Evolutionary conservation across 2,329 filamentous ascomycete species (phyloP).

Genomic region (Cladorrhinum sp.): DNA sequence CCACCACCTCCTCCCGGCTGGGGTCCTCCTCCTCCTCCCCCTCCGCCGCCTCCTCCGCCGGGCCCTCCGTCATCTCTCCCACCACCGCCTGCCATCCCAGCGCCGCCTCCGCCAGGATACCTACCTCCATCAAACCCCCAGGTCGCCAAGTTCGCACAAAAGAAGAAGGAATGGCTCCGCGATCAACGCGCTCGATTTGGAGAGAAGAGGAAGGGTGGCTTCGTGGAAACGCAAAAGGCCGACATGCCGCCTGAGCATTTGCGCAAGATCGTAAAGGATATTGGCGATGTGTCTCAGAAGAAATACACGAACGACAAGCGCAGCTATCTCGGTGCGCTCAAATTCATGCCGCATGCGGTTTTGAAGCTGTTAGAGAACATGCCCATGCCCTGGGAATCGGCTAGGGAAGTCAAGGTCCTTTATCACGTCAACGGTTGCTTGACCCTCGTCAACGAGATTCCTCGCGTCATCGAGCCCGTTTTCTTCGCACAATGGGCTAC

Average conservation of each 20-base stretch:
- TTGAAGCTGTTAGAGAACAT: conserved; percentile 97
- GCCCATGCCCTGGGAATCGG: conserved; percentile 99
- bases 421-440: conserved; percentile 98
- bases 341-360: conserved; percentile 99
- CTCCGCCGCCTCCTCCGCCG: conserved; percentile 50
- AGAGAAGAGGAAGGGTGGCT: conserved; percentile 94
- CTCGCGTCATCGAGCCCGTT: conserved; percentile 93
- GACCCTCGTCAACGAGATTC: conserved; percentile 94
- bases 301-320: conserved; percentile 99
- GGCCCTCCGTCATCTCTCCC: conserved; percentile 44
- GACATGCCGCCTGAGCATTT: conserved; percentile 98
- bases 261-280: conserved; percentile 97
- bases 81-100: conserved; percentile 52
- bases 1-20: conserved; percentile 58
- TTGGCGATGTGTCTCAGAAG: conserved; percentile 98
- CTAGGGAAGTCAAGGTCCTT: conserved; percentile 92
- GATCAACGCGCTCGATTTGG: conserved; percentile 88
- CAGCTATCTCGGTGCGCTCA: conserved; percentile 92
- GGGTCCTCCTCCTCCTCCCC: conserved; percentile 58
- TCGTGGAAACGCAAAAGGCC: conserved; percentile 96
- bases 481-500: conserved; percentile 99
- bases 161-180: conserved; percentile 98
- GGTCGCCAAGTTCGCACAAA: conserved; percentile 91
- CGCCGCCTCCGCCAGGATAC: conserved; percentile 83
- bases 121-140: conserved; percentile 77